Conservation (phyloP, 176 grass and related monocot genomes). For the Cenchrus fungigraminus region DNA sequence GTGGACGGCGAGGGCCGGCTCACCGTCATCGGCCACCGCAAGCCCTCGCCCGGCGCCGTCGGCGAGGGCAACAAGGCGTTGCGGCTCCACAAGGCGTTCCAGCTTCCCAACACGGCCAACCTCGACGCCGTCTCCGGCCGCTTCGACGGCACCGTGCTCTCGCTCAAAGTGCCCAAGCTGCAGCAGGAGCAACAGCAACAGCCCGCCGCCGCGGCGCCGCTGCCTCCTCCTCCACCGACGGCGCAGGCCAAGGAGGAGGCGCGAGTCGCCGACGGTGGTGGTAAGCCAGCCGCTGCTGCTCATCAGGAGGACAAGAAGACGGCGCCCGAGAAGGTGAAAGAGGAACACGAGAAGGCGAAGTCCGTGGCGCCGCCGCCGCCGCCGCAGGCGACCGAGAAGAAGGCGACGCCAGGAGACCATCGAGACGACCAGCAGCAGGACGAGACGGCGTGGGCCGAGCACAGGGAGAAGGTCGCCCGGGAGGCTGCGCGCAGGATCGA, state of each 20-base stretch:
- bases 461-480: conserved; percentile 13
- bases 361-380: not conserved
- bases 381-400: not conserved
- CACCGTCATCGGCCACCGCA: conserved; percentile 40
- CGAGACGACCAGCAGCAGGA: not conserved
- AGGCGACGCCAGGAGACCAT: not conserved
- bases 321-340: not conserved
- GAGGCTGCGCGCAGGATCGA: conserved; percentile 32
- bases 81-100: conserved; percentile 44
- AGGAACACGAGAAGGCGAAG: not conserved
- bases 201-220: not conserved
- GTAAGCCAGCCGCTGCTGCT: not conserved
- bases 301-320: not conserved
- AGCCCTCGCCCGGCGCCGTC: not conserved
- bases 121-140: conserved; percentile 48
- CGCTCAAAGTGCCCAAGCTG: conserved; percentile 54
- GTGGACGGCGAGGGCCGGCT: conserved; percentile 53
- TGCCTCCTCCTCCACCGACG: not conserved
- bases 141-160: conserved; percentile 44
- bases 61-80: not conserved
- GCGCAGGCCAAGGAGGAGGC: not conserved
- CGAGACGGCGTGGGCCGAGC: not conserved
- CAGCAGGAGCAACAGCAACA: not conserved
- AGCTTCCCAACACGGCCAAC: conserved; percentile 52
- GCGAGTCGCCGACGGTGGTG: not conserved